Percentiles rank a stretch among this genome's conserved stretches.
These are phyloP conservation scores for Candida andamanensis DNA, from an alignment of 805 yeast species.

Conservation along the genomic window DNA sequence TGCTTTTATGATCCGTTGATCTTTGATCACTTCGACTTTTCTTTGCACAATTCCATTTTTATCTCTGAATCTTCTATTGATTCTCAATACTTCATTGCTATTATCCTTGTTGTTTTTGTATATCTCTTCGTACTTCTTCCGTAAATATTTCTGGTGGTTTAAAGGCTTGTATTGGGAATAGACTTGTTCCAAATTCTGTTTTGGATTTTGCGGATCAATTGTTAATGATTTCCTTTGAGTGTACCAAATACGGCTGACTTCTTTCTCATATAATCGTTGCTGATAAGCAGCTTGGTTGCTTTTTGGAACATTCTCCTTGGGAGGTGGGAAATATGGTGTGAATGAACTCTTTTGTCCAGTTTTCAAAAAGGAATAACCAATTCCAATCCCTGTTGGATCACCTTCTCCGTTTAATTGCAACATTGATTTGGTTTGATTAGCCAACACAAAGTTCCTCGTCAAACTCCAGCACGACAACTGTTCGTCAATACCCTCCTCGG, in stretches of 20 bases:
- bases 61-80: conserved; percentile 77
- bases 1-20: conserved; percentile 82
- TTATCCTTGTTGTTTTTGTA: conserved; percentile 30
- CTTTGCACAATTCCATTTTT: conserved; percentile 83
- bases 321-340: conserved; percentile 32
- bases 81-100: conserved; percentile 33
- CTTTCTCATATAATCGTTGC: conserved; percentile 88
- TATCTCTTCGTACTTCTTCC: conserved; percentile 31
- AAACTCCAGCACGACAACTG: conserved; percentile 92
- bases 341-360: conserved; percentile 97
- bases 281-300: conserved; percentile 48
- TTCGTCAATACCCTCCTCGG: conserved; percentile 65
- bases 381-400: conserved; percentile 88
- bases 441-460: conserved; percentile 84
- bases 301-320: conserved; percentile 34
- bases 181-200: conserved; percentile 18
- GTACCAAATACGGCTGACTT: conserved; percentile 85
- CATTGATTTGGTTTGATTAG: conserved; percentile 97
- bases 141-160: conserved; percentile 26
- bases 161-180: conserved; percentile 36
- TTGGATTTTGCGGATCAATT: conserved; percentile 30
- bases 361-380: conserved; percentile 80
- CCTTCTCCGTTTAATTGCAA: conserved; percentile 91
- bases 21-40: conserved; percentile 69
- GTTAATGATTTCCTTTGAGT: conserved; percentile 62